Conservation (phyloP, 345 rosid genomes). For the Moringa oleifera region DNA sequence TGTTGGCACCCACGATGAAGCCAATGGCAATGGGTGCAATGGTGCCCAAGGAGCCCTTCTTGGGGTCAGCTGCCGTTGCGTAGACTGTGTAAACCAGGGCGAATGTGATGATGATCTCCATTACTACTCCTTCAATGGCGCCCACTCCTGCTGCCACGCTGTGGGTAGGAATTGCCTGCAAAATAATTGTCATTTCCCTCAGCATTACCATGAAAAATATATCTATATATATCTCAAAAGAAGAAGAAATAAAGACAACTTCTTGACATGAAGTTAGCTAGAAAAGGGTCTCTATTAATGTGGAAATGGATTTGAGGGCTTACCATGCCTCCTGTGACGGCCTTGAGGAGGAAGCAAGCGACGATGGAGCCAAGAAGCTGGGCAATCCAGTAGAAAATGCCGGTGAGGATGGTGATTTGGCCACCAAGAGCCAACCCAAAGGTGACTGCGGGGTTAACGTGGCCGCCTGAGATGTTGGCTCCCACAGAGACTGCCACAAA, state of each 20-base stretch:
- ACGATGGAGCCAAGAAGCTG: conserved; percentile 87
- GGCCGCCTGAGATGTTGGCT: conserved; percentile 95
- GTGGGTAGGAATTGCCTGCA: conserved; percentile 71
- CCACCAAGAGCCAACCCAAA: conserved; percentile 91
- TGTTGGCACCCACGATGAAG: conserved; percentile 94
- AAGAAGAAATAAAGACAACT: no score
- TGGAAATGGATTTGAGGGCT: conserved; percentile 3
- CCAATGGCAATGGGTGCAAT: conserved; percentile 94
- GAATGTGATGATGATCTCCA: conserved; percentile 89
- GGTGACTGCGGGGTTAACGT: conserved; percentile 95
- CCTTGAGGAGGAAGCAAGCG: conserved; percentile 73
- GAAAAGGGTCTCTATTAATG: no score
- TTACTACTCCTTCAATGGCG: conserved; percentile 72
- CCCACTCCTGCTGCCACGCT: conserved; percentile 74
- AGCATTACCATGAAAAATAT: background rate
- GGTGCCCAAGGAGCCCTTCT: conserved; percentile 83
- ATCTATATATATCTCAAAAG: no score
- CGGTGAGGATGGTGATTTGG: conserved; percentile 81
- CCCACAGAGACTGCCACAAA: conserved; percentile 85
- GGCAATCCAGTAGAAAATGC: conserved; percentile 88
- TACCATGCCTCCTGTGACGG: conserved; percentile 88
- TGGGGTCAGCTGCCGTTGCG: conserved; percentile 95
- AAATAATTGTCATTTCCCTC: no score
- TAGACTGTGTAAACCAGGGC: conserved; percentile 90
- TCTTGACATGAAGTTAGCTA: no score